Evolutionary conservation across 192 early-diverging fungal genomes (phyloP), one percentile per base, ranked within the genome.

Genomic region (Linnemannia hyalina): DNA sequence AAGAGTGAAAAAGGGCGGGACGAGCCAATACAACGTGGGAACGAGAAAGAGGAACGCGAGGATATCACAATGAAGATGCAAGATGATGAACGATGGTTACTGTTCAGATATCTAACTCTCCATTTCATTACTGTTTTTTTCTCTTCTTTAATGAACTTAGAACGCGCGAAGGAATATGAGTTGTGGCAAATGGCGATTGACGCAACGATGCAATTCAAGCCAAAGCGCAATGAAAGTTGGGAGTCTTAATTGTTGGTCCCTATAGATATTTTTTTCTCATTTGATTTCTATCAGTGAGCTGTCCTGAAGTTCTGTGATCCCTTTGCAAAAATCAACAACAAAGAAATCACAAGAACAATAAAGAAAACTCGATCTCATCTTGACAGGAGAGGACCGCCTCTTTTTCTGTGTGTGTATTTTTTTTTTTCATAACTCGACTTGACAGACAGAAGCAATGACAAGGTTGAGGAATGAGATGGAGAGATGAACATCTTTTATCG

Each of bases 131-230:
- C 75, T 77, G 7, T 68, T 68, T 49, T 0, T 18, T 40, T 68
- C 23, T 76, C 23, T 65, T 18, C 6, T 35, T 15, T 55, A 22
- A 32, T 47, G 70, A 89, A 83, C 11, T 85, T 92, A 80, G 92
- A 95, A 81, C 91, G 95, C 73, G 87, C 92, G 29, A 79, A 87
- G 68, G 92, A 92, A 89, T 93, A 92, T 75, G 70, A 69, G 65
- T 88, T 90, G 35, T 97, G 96, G 96, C 90, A 95, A 82, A 93
- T 94, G 87, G 96, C 96, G 46, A 92, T 97, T 49, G 88, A 95
- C 44, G 13, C 44, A 11, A 46, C 44, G 13, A 15, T 46, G 10
- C 9, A 9, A 46, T 7, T 46, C 44, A 46, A 46, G 44, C 2
- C 44, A 46, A 46, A 46, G 44, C 10, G 9, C 38, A 40, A 3